Conservation (phyloP, 1,139 yeast species). For the Kurtzmaniella quercitrusa region DNA sequence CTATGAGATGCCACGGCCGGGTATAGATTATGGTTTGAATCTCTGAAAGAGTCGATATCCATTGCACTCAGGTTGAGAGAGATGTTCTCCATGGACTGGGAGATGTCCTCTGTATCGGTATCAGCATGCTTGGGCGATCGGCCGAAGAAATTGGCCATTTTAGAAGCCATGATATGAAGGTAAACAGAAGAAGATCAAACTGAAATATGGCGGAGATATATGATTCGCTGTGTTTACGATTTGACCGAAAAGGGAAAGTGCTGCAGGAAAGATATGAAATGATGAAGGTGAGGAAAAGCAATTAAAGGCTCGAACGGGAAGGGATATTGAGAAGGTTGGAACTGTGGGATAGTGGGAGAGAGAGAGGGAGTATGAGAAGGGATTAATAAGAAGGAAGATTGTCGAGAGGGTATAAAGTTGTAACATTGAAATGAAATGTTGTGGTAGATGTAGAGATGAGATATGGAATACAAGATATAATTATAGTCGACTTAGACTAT, state of each 20-base stretch:
- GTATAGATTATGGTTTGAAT: slow-evolving; percentile 14
- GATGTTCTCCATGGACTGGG: slow-evolving; percentile 45
- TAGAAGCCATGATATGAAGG: slow-evolving; percentile 7
- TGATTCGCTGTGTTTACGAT: neutral
- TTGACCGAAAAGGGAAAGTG: neutral
- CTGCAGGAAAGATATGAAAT: neutral
- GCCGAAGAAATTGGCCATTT: slow-evolving; percentile 21
- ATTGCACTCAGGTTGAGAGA: slow-evolving; percentile 33
- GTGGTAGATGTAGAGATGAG: too few relatives aligned
- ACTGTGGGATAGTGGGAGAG: neutral
- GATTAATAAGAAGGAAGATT: too few relatives aligned
- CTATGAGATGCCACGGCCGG: slow-evolving; percentile 12
- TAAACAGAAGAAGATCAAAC: neutral
- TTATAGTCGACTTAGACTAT: too few relatives aligned
- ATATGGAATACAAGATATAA: too few relatives aligned
- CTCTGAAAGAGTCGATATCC: slow-evolving; percentile 36
- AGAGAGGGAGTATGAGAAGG: neutral
- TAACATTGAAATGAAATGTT: too few relatives aligned
- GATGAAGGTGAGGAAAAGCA: neutral
- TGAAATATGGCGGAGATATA: neutral
- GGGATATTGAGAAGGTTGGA: neutral
- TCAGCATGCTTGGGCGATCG: slow-evolving; percentile 21
- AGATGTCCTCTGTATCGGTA: slow-evolving; percentile 30
- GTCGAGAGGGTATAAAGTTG: too few relatives aligned
- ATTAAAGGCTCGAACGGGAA: neutral